Evolutionary conservation across 2,329 filamentous ascomycete genomes (phyloP), one percentile per base, ranked within the genome.

Genomic region (Penicillium sp.): DNA sequence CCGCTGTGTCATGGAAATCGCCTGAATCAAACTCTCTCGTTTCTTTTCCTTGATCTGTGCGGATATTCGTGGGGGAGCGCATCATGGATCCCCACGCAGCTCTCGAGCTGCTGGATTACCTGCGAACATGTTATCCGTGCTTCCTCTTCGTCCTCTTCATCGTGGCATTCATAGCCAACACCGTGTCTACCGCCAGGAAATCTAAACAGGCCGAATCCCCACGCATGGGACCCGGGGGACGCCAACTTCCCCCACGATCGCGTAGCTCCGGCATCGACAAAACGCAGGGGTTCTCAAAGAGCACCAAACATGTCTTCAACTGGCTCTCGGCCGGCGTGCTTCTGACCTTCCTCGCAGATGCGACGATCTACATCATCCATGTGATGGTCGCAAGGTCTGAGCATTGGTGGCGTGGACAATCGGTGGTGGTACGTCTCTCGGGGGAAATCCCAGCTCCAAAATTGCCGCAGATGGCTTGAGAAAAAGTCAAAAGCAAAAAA

Each of bases 361-460:
- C 89, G 50, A 81, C 82, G 52, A 85, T 89, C 66, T 86, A 93
- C 71, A 85, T 95, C 48, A 72, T 85, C 47, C 92, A 95, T 76
- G 88, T 90, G 59, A 81, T 96, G 56, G 78, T 83, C 51, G 79
- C 84, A 58, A 81, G 86, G 61, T 79, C 86, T 44, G 81, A 87
- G 60, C 80, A 83, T 56, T 93, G 89, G 89, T 96, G 91, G 91
- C 91, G 90, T 70, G 90, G 90, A 55, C 86, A 95, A 77, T 82
- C 86, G 65, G 84, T 84, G 55, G 87, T 90, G 77, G 90, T 93
- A 85, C 72, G 88, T 74, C 19, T 74, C n/a, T 52, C 42, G 27
- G 33, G 27, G 35, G 31, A 19, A 24, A 42, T 50, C 21, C 47
- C 31, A 39, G 21, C 10, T 19, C 48, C 33, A 27, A 50, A 42